Percentiles rank a stretch among this genome's conserved stretches.
Evolutionary conservation across 139 green algal species (phyloP).

Genomic region (Micractinium sp.): DNA sequence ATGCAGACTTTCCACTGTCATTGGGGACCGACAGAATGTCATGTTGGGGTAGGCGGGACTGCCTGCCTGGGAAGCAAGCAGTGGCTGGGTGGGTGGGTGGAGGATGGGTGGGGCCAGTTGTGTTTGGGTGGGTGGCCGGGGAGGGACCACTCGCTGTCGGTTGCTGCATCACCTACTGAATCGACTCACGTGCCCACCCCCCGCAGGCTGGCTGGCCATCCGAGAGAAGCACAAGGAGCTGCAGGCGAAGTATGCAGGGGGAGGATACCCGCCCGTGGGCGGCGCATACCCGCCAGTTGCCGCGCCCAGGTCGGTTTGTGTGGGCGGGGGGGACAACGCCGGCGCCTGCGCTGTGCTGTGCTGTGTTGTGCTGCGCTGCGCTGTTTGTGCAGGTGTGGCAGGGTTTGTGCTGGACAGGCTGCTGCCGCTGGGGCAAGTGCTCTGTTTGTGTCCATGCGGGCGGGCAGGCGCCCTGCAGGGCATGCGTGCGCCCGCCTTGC

Average conservation of each 20-base stretch:
- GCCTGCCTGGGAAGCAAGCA: not conserved
- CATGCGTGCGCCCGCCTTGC: too few species aligned
- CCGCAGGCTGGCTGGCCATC: conserved; percentile 54
- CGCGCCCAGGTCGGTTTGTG: not conserved
- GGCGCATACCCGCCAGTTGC: not conserved
- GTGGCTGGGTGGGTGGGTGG: not conserved
- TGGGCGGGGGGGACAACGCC: not conserved
- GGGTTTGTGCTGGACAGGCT: not conserved
- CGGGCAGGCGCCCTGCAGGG: too few species aligned
- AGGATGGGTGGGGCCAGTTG: too few species aligned
- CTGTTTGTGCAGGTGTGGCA: not conserved
- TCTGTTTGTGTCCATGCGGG: too few species aligned
- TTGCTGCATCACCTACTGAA: too few species aligned
- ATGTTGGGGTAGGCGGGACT: not conserved
- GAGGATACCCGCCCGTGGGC: not conserved
- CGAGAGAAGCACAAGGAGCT: conserved; percentile 74
- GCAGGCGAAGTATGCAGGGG: conserved; percentile 45
- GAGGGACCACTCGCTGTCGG: too few species aligned
- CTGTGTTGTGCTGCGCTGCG: not conserved
- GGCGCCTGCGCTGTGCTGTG: not conserved
- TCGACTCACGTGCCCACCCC: not conserved
- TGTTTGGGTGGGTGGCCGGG: too few species aligned
- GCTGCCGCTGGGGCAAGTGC: too few species aligned
- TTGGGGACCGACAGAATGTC: too few species aligned
- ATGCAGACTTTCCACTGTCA: too few species aligned